Base-by-base conservation (phyloP, 495 filamentous ascomycete species). In the Xylaria castorea region DNA sequence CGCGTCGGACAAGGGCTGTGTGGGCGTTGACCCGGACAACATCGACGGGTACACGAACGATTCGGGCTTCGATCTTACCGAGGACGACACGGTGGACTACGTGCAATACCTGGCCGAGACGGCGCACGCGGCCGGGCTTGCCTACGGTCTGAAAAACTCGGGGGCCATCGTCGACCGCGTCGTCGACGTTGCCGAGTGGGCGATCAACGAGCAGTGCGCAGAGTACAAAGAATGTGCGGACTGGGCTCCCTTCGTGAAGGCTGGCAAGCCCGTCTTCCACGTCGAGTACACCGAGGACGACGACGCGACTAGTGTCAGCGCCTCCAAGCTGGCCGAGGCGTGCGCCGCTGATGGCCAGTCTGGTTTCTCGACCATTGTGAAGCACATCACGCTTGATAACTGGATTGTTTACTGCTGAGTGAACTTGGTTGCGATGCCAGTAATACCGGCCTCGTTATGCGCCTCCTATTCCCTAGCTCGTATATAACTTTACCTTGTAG, bases 21-120 rank as follows among this genome's bases (percentile, higher is more conserved):
- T 92, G 73, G 91, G 87, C 3, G 87, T 93, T 5, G 91, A 93
- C 75, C 89, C 91, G 0, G 91, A 93, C 72, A 93, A 93, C 74
- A 84, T 92, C 16, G 91, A 93, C 73, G 91, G 85, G 2, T 92
- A 91, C 66, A 51, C 86, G 68, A 87, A 88, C 68, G 71, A 86
- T 0, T 89, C 88, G 71, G 91, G 90, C 0, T 78, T 93, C 38
- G 77, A 75, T 7, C 80, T 93, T 20, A 91, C 86, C 2, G 12
- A 85, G 48, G 73, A 79, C 0, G 87, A 91, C 70, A 83, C 90
- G 0, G 80, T 90, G 46, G 75, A 87, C 74, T 92, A 87, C 68
- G 75, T 92, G 30, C 81, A 82, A 9, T 93, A 88, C 80, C 83
- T 94, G 9, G 87, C 90, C 0, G 74, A 76, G 1, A 82, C 85